These are phyloP conservation scores for Staphylotrichum longicolle DNA, from an alignment of 495 filamentous ascomycete genomes.

Conservation along the genomic window DNA sequence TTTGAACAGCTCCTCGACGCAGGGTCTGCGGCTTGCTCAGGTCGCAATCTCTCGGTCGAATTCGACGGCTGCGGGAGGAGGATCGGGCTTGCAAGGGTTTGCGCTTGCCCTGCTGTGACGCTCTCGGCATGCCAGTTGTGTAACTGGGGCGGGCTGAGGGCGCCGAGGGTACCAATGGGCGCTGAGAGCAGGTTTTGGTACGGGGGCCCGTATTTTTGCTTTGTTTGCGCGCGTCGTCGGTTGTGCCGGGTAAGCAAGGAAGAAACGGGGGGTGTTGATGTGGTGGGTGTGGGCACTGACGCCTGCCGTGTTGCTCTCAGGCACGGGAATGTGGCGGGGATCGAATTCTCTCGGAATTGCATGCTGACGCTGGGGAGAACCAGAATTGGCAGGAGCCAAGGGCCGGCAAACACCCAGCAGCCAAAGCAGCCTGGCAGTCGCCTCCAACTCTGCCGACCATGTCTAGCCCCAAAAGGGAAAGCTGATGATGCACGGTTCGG, in stretches of 20 bases:
- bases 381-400: conserved; percentile 22
- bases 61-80: too few relatives aligned
- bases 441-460: background rate
- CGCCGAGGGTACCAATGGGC: background rate
- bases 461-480: conserved; percentile 20
- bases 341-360: conserved; percentile 36
- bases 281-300: background rate
- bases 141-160: background rate
- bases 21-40: conserved; percentile 8
- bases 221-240: conserved; percentile 4
- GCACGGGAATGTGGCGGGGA: conserved; percentile 27
- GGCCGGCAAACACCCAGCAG: background rate
- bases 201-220: background rate
- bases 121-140: background rate
- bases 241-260: conserved; percentile 8
- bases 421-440: background rate
- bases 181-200: background rate
- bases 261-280: background rate
- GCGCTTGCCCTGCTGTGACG: background rate
- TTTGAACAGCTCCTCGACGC: background rate
- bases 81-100: background rate
- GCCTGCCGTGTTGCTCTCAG: conserved; percentile 3
- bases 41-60: conserved; percentile 8
- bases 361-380: conserved; percentile 22
- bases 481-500: background rate